A percentile compares a stretch with the other conserved stretches of the same genome.
These are phyloP conservation scores for Naganishia vaughanmartiniae DNA, from an alignment of 768 basidiomycete genomes.

Conservation along the genomic window DNA sequence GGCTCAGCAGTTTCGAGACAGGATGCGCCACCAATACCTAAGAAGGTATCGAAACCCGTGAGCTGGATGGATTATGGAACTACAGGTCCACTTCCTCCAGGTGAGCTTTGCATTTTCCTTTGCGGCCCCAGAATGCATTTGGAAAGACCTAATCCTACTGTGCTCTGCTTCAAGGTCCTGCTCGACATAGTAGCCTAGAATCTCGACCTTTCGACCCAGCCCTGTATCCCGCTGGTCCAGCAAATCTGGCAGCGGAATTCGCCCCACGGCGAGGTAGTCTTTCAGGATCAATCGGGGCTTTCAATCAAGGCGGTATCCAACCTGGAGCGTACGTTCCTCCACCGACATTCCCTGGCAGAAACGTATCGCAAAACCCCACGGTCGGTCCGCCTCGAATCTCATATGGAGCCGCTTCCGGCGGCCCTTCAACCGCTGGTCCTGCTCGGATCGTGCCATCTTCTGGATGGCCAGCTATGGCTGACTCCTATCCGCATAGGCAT, in stretches of 20 bases:
- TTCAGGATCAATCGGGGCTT: background rate
- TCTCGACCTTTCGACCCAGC: background rate
- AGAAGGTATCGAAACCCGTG: constrained; percentile 30
- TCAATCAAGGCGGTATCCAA: background rate
- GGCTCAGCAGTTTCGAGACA: background rate
- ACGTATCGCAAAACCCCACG: background rate
- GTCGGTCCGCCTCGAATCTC: background rate
- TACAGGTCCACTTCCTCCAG: background rate
- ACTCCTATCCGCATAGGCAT: constrained; percentile 13
- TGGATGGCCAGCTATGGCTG: background rate
- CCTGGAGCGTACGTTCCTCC: constrained; percentile 11
- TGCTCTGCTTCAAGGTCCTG: background rate
- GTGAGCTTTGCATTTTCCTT: constrained; percentile 11
- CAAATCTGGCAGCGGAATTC: background rate
- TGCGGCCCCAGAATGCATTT: background rate
- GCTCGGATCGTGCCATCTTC: background rate
- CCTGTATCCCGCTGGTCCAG: background rate
- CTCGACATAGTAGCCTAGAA: constrained; percentile 21
- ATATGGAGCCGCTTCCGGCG: background rate
- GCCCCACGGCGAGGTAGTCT: constrained; percentile 4
- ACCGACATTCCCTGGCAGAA: constrained; percentile 4
- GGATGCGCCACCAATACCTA: constrained; percentile 32
- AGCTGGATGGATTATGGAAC: constrained; percentile 25
- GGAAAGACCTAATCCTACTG: background rate
- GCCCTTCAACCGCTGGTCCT: constrained; percentile 4